Conservation (phyloP, 345 rosid species). For the Eucalyptus pumila region DNA sequence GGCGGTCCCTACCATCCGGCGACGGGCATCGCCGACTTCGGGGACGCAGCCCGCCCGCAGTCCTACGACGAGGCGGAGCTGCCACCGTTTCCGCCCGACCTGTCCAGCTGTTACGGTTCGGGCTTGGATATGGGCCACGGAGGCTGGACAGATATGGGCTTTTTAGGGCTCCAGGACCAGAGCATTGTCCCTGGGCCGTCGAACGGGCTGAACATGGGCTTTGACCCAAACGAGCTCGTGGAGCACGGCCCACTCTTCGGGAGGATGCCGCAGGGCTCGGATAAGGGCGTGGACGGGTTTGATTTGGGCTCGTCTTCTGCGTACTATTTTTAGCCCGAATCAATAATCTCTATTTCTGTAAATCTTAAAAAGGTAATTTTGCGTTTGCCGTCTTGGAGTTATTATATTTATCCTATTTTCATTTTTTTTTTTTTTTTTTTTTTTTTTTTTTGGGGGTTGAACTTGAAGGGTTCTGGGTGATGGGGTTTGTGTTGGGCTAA, state of each 20-base stretch:
- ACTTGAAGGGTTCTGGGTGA: background rate
- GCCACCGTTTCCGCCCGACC: slow-evolving; percentile 86
- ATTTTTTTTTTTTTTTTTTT: background rate
- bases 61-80: slow-evolving; percentile 37
- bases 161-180: slow-evolving; percentile 13
- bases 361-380: background rate
- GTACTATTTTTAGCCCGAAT: background rate
- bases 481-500: background rate
- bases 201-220: slow-evolving; percentile 4
- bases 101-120: slow-evolving; percentile 26
- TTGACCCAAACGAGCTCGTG: slow-evolving; percentile 5
- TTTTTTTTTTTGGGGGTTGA: background rate
- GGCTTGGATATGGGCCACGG: slow-evolving; percentile 5
- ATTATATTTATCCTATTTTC: background rate
- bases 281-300: slow-evolving; percentile 19
- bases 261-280: slow-evolving; percentile 3
- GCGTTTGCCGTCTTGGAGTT: background rate
- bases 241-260: slow-evolving; percentile 16
- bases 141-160: slow-evolving; percentile 22
- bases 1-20: slow-evolving; percentile 16
- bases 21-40: background rate
- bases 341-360: background rate
- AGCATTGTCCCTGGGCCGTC: background rate
- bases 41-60: background rate
- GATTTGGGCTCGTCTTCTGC: slow-evolving; percentile 26